Evolutionary conservation across 768 basidiomycete genomes (phyloP), one percentile per base, ranked within the genome.

Genomic region (Pisolithus albus): DNA sequence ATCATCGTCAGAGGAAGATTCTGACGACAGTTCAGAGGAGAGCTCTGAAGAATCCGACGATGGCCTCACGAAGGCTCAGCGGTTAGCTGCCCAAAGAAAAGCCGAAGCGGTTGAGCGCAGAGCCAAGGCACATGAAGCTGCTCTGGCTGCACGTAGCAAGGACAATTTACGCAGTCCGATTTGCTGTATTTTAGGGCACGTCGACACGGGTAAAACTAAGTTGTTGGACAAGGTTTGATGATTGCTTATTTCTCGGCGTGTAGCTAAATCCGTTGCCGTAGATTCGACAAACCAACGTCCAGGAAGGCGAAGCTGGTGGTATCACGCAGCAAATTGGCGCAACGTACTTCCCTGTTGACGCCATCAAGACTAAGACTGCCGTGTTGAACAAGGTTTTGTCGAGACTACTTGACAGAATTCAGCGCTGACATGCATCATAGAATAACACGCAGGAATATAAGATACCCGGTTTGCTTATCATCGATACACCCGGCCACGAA

Each of bases 281-380:
- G 92, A 99, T 99, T 66, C 93, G 96, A 59, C 95, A 98, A 86
- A 98, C 95, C 5, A 97, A 97, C 59, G 96, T 99, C 19, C 94
- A 97, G 70, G 96, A 97, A 66, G 96, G 96, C 50, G 96, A 99
- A 80, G 96, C 96, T 3, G 96, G 96, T 58, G 96, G 96, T 73
- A 99, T 99, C 68, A 99, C 96, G 0, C 96, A 98, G 69, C 96
- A 99, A 68, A 99, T 99, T 58, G 96, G 96, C 76, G 96, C 96
- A 19, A 98, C 96, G 0, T 99, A 94, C 75, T 98, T 99, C 83
- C 96, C 96, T 34, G 86, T 88, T 30, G 88, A 92, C 5, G 94
- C 95, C 7, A 96, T 99, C 69, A 82, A 84, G 71, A 80, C 80
- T 38, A 98, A 98, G 77, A 98, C 96, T 6, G 76, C 76, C 13